These are phyloP conservation scores for Alternaria incomplexa DNA, from an alignment of 2,329 filamentous ascomycete species.

Conservation along the genomic window DNA sequence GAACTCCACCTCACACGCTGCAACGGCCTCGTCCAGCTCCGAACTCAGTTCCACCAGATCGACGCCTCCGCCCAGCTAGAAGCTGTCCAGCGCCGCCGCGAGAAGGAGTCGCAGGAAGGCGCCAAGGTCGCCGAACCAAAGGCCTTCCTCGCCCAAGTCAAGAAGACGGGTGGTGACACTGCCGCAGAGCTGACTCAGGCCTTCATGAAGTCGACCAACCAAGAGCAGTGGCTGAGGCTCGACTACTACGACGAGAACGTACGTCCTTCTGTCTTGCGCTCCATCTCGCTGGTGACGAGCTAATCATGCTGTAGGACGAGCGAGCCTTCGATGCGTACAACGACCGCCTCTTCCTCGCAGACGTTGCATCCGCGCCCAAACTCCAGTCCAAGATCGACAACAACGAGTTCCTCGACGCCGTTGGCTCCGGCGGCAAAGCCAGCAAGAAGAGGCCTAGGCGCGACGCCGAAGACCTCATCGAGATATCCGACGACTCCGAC, in stretches of 20 bases:
- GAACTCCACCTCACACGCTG: constrained; percentile 87
- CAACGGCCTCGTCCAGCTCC: constrained; percentile 82
- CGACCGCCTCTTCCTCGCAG: constrained; percentile 69
- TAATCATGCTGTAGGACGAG: constrained; percentile 54
- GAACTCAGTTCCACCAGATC: constrained; percentile 90
- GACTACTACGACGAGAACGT: constrained; percentile 82
- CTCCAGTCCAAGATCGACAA: constrained; percentile 63
- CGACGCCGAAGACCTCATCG: constrained; percentile 29
- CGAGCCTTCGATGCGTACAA: constrained; percentile 79
- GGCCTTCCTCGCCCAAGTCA: constrained; percentile 86
- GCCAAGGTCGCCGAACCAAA: constrained; percentile 64
- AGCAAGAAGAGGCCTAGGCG: constrained; percentile 49
- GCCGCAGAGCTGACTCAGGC: constrained; percentile 73
- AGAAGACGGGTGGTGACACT: constrained; percentile 73
- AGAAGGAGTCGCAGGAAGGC: constrained; percentile 54
- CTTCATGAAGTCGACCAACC: constrained; percentile 77
- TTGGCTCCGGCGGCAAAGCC: constrained; percentile 59
- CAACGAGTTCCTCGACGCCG: constrained; percentile 66
- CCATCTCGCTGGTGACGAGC: constrained; percentile 5
- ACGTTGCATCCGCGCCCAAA: constrained; percentile 51
- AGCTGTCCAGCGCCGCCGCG: constrained; percentile 53
- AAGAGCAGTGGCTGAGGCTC: constrained; percentile 81
- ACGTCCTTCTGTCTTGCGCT: constrained; percentile 1
- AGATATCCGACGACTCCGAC: constrained; percentile 44
- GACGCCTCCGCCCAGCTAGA: constrained; percentile 82